A percentile compares a stretch with the other conserved stretches of the same genome.
Evolutionary conservation across 768 basidiomycete genomes (phyloP).

Genomic region (Arthromyces matolae): DNA sequence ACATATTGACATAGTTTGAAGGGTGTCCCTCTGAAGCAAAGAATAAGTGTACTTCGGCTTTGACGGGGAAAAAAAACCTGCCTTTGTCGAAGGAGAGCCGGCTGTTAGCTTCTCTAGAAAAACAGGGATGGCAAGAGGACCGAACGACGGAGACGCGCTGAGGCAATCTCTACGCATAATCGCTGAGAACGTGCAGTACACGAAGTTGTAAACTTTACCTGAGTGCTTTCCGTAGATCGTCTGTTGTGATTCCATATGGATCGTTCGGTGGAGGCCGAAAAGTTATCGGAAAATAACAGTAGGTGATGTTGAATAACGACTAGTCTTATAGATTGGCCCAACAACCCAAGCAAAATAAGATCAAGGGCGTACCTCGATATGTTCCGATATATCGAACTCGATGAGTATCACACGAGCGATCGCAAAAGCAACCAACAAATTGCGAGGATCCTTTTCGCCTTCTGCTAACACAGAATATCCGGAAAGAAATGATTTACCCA

Average conservation of each 20-base stretch:
- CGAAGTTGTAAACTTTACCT: constrained; percentile 37
- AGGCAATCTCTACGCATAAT: constrained; percentile 55
- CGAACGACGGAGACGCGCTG: constrained; percentile 77
- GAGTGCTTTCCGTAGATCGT: constrained; percentile 75
- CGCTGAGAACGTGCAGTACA: background rate
- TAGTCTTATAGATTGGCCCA: too few relatives aligned
- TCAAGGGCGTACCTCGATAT: constrained; percentile 63
- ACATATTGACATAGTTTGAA: constrained; percentile 72
- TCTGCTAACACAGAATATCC: constrained; percentile 81
- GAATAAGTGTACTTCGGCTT: background rate
- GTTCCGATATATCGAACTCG: constrained; percentile 76
- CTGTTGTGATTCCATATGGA: constrained; percentile 86
- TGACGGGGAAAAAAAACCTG: constrained; percentile 22
- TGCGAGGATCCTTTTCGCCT: constrained; percentile 96
- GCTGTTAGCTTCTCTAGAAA: constrained; percentile 90
- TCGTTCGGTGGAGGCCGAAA: constrained; percentile 93
- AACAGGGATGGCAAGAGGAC: constrained; percentile 77
- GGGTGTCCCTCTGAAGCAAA: constrained; percentile 71
- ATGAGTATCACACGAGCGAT: constrained; percentile 82
- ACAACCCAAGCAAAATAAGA: too few relatives aligned
- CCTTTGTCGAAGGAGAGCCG: constrained; percentile 81
- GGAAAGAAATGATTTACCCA: constrained; percentile 69
- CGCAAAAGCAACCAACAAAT: constrained; percentile 85
- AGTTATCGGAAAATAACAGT: constrained; percentile 98
- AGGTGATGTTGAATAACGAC: constrained; percentile 91